Evolutionary conservation across 2,329 filamentous ascomycete genomes (phyloP), one percentile per base, ranked within the genome.

Genomic region (Byssochlamys sp.): DNA sequence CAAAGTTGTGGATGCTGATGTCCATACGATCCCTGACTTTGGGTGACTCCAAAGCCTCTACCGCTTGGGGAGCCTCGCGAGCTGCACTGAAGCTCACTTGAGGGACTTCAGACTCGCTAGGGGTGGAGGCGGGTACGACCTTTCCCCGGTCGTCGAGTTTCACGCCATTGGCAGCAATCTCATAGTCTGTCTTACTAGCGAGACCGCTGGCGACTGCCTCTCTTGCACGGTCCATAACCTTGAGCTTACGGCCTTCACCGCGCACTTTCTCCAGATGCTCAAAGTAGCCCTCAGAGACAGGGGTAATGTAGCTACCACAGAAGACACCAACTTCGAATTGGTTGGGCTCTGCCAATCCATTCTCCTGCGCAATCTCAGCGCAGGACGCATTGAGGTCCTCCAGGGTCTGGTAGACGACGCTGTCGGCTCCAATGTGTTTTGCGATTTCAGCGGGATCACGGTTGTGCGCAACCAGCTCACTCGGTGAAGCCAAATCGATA

Each of bases 311-410:
- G 62, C 85, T 84, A 52, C 92, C 92, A 68, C 86, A 90, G 77
- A 97, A 96, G 7, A 96, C 91, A 56, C 92, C 91, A 2, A 95
- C 85, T 70, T 97, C 92, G 63, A 96, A 96, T 57, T 86, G 78
- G 61, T 82, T 65, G 3, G 75, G 75, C 78, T 65, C 82, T 70
- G 33, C 77, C 75, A 60, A 81, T 74, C 57, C 81, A 76, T 54
- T 84, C 81, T 60, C 72, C 33, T 66, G 65, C 4, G 84, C 85
- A 3, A 89, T 81, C 63, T 90, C 85, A 1, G 85, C 81, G 68
- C 91, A 96, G 0, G 91, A 85, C 29, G 81, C 84, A 68, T 88
- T 86, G n/a, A 97, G 79, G 66, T 95, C 91, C 1, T 85, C 81
- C 1, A 97, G 81, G 14, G 81, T 84, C 67, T 91, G 87, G 69